A percentile compares a stretch with the other conserved stretches of the same genome.
These are phyloP conservation scores for Stephania japonica DNA, from an alignment of 164 flowering plant genomes.

Conservation along the genomic window DNA sequence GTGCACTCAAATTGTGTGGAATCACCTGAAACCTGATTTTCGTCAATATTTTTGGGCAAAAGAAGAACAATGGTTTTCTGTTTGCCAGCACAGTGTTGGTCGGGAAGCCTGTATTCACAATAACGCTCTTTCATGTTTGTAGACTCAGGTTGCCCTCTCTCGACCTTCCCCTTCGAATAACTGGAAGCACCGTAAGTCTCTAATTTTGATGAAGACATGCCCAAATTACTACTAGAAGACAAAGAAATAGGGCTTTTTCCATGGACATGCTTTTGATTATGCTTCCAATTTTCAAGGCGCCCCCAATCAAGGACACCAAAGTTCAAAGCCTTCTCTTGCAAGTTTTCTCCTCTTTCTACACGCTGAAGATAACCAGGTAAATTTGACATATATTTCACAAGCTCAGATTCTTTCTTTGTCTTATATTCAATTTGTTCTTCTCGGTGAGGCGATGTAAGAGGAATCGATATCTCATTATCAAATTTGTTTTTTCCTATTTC, in stretches of 20 bases:
- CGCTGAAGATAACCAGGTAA: constrained; percentile 67
- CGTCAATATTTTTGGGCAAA: constrained; percentile 28
- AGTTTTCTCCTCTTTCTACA: constrained; percentile 37
- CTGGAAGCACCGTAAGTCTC: constrained; percentile 13
- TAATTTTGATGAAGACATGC: not conserved
- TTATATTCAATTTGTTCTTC: constrained; percentile 19
- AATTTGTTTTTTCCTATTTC: constrained; percentile 17
- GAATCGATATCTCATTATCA: constrained; percentile 7
- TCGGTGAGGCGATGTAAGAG: constrained; percentile 20
- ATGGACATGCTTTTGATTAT: constrained; percentile 23
- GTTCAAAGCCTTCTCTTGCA: constrained; percentile 57
- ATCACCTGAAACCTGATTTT: constrained; percentile 16
- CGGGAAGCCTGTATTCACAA: constrained; percentile 21
- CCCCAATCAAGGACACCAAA: constrained; percentile 89
- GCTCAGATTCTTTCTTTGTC: constrained; percentile 47
- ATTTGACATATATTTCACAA: constrained; percentile 80
- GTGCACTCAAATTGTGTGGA: constrained; percentile 22
- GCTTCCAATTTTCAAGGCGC: constrained; percentile 69
- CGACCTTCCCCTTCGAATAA: constrained; percentile 17
- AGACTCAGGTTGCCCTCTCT: constrained; percentile 17
- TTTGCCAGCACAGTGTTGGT: constrained; percentile 21
- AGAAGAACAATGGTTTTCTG: constrained; percentile 36
- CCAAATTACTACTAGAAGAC: constrained; percentile 11
- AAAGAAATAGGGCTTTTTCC: constrained; percentile 11
- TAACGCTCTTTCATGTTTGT: constrained; percentile 24